Evolutionary conservation across 2,329 filamentous ascomycete genomes (phyloP), one percentile per base, ranked within the genome.

Genomic region (Epichloe glyceriae): DNA sequence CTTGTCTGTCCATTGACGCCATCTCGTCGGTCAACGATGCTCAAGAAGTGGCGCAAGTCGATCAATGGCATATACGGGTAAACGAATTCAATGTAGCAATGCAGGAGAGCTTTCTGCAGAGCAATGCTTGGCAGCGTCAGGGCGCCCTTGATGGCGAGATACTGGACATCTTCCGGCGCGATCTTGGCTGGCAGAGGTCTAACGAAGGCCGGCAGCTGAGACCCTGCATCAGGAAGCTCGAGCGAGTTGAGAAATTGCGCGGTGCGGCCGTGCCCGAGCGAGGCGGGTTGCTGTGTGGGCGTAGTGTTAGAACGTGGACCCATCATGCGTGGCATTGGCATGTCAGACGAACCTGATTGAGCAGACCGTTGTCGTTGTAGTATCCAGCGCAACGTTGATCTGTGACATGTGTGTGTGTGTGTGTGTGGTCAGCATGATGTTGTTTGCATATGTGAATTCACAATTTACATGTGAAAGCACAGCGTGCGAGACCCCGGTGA

Each of bases 41-140:
- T 62, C 52, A 85, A 61, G 57, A 83, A 76, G 63, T 80, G 68
- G 64, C 80, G 67, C 61, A 83, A 61, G 71, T 87, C 88, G 55
- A 96, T 70, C 34, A 95, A 73, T 22, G 91, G 91, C 88, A 96
- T 95, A 65, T 88, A 96, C 1, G 90, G 88, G 64, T 96, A 86
- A 7, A 96, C 88, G 64, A 85, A 95, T 69, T 95, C 86, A 54
- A 91, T 76, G 60, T 93, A 96, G 39, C 82, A 82, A 58, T 83
- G 82, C 15, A 97, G 72, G 42, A 96, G 75, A 53, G 89, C 88
- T 64, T 86, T 88, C 60, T 91, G 86, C 37, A 96, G 72, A 4
- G 71, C 69, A 4, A 75, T 67, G 40, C 78, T 74, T 2, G 91
- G 91, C 40, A 96, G 78, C 2, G 82, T 82, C 57, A 96, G 71